Evolutionary conservation across 2,329 filamentous ascomycete species (phyloP), one percentile per base, ranked within the genome.

Genomic region (Fusarium stilboides): DNA sequence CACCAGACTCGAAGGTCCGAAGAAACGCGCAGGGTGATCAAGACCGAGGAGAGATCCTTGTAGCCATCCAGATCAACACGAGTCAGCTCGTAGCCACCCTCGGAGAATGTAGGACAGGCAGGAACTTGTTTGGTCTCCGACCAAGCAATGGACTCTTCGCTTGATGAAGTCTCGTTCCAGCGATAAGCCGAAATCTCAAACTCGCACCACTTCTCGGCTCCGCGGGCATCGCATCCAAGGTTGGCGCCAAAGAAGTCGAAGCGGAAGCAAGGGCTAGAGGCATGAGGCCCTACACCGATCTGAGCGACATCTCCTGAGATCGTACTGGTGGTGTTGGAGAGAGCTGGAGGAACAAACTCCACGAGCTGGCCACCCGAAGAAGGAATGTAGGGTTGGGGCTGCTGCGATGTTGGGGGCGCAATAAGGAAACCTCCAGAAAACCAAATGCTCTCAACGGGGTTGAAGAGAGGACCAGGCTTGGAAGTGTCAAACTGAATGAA

Each of bases 111-210:
- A 36, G 78, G 64, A 55, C 80, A 82, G 6, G 79, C 78, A 33
- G 80, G 80, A 33, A 82, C 74, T 33, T 76, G 76, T 61, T 80
- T 81, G 28, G 74, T 77, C 63, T 81, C 79, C 3, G 79, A 80
- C 80, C 79, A 82, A n/a, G 76, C 75, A 45, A 79, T 77, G 7
- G 81, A 78, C 59, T 78, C 72, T 66, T 81, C 81, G 33, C 70
- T 75, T 3, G 71, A 70, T 8, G 73, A 68, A 13, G 69, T 71
- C 19, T 75, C 70, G 44, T 80, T 77, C 70, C 77, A 81, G 12
- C 76, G 76, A 62, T 81, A 82, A 9, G 80, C 80, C n/a, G 80
- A 81, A 31, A 82, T 73, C 39, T 80, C 79, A 62, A 82, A 82
- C 51, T 82, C 78, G 39, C 80, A 82, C 76, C 78, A 80, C 51